Conservation (phyloP, 208 protist genomes). For the Dictyostelium gargantuum region DNA sequence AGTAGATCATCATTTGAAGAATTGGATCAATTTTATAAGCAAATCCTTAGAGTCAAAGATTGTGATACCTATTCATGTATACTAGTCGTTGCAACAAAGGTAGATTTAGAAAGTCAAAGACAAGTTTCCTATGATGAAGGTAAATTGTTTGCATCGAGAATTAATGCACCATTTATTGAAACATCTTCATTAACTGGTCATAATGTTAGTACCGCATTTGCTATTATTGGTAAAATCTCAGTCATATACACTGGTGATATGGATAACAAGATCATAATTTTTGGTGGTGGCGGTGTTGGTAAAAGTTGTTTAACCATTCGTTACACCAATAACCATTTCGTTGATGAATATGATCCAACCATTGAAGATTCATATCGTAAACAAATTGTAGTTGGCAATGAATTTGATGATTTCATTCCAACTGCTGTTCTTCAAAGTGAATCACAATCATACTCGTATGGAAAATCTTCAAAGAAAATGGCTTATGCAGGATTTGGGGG, state of each 20-base stretch:
- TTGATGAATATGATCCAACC: constrained; percentile 67
- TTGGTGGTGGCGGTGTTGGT: constrained; percentile 60
- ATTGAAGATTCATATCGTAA: constrained; percentile 64
- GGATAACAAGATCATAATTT: too few relatives aligned
- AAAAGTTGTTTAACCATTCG: constrained; percentile 49
- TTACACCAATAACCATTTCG: constrained; percentile 55
- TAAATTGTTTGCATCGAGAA: constrained; percentile 94
- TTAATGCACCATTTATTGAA: constrained; percentile 98
- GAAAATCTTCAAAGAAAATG: constrained; percentile 22
- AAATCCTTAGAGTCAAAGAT: constrained; percentile 82
- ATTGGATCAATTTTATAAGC: constrained; percentile 81
- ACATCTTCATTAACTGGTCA: constrained; percentile 95
- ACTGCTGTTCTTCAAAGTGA: too few relatives aligned
- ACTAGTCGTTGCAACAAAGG: too few relatives aligned
- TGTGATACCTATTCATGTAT: too few relatives aligned
- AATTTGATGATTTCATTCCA: too few relatives aligned
- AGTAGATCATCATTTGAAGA: constrained; percentile 84
- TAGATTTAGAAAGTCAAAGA: constrained; percentile 94
- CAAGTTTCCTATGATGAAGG: constrained; percentile 95
- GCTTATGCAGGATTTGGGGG: background rate
- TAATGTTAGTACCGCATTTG: constrained; percentile 83
- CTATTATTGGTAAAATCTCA: too few relatives aligned
- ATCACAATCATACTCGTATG: too few relatives aligned
- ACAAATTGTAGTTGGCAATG: too few relatives aligned
- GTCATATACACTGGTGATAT: too few relatives aligned